A percentile compares a stretch with the other conserved stretches of the same genome.
Conservation (phyloP, 345 rosid species). For the Cardamine resedifolia region DNA sequence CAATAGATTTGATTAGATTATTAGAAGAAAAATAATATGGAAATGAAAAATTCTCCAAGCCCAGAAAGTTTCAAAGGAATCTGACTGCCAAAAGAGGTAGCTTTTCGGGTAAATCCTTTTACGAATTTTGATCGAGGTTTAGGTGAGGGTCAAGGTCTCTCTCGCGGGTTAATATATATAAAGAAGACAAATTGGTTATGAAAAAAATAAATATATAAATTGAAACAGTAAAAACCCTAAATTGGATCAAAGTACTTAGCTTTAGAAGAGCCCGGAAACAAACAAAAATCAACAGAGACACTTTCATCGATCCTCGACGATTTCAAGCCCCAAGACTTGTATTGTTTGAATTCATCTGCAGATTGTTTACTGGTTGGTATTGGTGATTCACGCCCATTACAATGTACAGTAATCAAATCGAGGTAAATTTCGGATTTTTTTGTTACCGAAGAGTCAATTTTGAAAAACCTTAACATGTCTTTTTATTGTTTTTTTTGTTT, state of each 20-base stretch:
- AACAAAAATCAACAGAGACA: not conserved
- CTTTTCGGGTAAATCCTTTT: not conserved
- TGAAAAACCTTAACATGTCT: not conserved
- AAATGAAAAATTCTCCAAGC: slow-evolving; percentile 5
- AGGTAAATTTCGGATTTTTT: not conserved
- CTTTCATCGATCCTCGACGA: not conserved
- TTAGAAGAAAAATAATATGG: not conserved
- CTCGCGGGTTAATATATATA: slow-evolving; percentile 16
- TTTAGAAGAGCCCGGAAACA: not conserved
- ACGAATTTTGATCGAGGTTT: slow-evolving; percentile 25
- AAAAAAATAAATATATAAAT: not conserved
- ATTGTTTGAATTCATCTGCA: not conserved
- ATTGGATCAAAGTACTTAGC: not conserved
- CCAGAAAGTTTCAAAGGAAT: slow-evolving; percentile 31
- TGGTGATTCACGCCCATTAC: not conserved
- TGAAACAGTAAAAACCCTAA: not conserved
- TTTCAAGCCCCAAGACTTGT: not conserved
- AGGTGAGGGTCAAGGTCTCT: slow-evolving; percentile 35
- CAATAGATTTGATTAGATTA: not conserved
- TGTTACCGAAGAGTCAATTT: not conserved
- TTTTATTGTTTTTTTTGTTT: not conserved
- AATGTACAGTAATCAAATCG: not conserved
- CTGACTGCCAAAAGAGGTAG: not conserved
- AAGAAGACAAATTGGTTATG: not conserved
- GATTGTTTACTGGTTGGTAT: not conserved